Base-by-base conservation (phyloP, 768 basidiomycete species). In the Leccinum incarnatum region DNA sequence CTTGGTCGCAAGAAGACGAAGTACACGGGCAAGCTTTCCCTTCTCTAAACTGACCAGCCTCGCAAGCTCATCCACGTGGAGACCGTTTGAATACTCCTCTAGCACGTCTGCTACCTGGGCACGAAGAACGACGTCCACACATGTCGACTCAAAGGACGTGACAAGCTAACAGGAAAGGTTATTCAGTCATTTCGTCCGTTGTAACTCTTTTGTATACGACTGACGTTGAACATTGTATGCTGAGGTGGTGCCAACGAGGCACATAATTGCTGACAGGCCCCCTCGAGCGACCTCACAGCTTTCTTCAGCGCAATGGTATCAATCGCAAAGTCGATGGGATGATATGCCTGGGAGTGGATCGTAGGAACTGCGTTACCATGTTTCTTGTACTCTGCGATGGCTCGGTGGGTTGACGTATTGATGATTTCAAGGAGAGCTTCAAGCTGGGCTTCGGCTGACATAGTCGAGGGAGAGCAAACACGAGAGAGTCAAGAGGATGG, bases 1-100 rank as follows among this genome's bases (percentile, higher is more conserved):
- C 66, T 68, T 75, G 69, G 2, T 63, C 1, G 73, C 71, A 34
- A 75, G 72, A 7, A 66, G 57, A 40, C 73, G 69, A 25, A 75
- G 62, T 21, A 73, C 54, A 5, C 70, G 72, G 37, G 62, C 47
- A n/a, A 74, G 70, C 40, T 75, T 74, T 2, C 61, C 63, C 45
- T 62, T 61, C 46, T 72, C 69, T 32, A 73, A 21, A 15, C 42
- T 57, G 25, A 72, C 65, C 42, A 62, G 50, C 46, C 60, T 58
- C 17, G 69, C 51, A 17, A 75, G 66, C 50, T 72, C 66, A 2
- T 62, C 54, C 4, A 72, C 59, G 45, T 63, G 67, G 21, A 74
- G 58, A 34, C 74, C 74, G 3, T 69, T 37, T 3, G 73, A 73
- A 29, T 65, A 53, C 8, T 32, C 54, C 36, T 58, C 59, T 2